Conservation (phyloP, 164 flowering plant species). For the Vitis amurensis region DNA sequence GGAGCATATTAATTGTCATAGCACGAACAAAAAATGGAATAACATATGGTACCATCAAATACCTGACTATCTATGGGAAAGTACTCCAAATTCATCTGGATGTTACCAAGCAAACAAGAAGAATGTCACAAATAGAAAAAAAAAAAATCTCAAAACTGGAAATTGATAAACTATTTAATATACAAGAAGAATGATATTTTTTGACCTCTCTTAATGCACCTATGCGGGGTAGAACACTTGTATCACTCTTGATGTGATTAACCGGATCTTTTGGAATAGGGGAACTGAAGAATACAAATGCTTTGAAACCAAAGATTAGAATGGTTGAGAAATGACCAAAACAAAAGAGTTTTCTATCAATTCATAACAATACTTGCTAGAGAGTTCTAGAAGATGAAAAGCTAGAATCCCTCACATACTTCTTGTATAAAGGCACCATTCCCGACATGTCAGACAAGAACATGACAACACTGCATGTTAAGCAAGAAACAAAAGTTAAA, state of each 20-base stretch:
- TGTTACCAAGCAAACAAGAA: slow-evolving; percentile 10
- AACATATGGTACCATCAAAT: slow-evolving; percentile 5
- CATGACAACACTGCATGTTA: no score
- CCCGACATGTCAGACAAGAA: no score
- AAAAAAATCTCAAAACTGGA: background rate
- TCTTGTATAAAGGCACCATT: no score
- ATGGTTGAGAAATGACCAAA: no score
- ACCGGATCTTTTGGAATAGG: slow-evolving; percentile 80
- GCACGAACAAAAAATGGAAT: background rate
- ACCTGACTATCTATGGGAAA: slow-evolving; percentile 94
- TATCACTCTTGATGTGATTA: slow-evolving; percentile 72
- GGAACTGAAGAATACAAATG: slow-evolving; percentile 90
- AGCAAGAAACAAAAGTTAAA: no score
- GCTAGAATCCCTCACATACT: no score
- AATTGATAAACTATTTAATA: slow-evolving; percentile 4
- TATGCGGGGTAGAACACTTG: slow-evolving; percentile 90
- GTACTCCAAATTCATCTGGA: slow-evolving; percentile 98
- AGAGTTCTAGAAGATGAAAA: no score
- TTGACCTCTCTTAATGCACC: slow-evolving; percentile 94
- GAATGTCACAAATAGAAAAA: slow-evolving; percentile 8
- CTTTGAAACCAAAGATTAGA: slow-evolving; percentile 49
- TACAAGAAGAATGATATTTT: background rate
- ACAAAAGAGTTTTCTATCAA: no score
- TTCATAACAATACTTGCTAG: no score
- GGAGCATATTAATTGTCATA: background rate